Percentiles rank a stretch among this genome's conserved stretches.
Conservation (phyloP, 805 yeast species). For the Monosporozyma yasuniensis region DNA sequence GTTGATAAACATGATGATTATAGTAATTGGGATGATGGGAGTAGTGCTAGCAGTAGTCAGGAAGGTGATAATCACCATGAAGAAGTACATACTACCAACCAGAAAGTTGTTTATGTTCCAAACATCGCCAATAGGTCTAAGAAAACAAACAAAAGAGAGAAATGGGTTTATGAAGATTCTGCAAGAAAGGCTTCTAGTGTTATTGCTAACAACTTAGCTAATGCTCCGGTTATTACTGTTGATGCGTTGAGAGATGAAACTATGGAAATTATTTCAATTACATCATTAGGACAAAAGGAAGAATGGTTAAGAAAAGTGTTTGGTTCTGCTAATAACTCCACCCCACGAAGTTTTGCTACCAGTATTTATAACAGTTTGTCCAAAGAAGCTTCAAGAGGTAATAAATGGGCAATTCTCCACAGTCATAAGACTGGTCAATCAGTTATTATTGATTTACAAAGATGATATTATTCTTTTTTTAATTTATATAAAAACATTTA, state of each 20-base stretch:
- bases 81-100: conserved; percentile 23
- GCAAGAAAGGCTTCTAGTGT: conserved; percentile 52
- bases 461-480: conserved; percentile 26
- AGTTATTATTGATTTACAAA: conserved; percentile 55
- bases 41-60: conserved; percentile 24
- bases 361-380: conserved; percentile 63
- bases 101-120: conserved; percentile 57
- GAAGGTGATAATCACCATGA: conserved; percentile 17
- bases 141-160: conserved; percentile 66
- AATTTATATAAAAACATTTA: background rate
- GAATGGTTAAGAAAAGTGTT: conserved; percentile 68
- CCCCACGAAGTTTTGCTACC: conserved; percentile 71
- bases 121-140: conserved; percentile 77
- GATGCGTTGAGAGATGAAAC: conserved; percentile 77
- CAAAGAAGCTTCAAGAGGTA: conserved; percentile 65
- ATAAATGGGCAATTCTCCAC: conserved; percentile 65
- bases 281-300: conserved; percentile 66
- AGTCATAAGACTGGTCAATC: conserved; percentile 73
- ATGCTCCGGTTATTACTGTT: conserved; percentile 67
- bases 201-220: conserved; percentile 45
- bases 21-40: conserved; percentile 23
- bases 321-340: conserved; percentile 68
- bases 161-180: conserved; percentile 67
- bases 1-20: conserved; percentile 21
- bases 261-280: conserved; percentile 69